Evolutionary conservation across 495 filamentous ascomycete genomes (phyloP), one percentile per base, ranked within the genome.

Genomic region (Annulohypoxylon maeteangense): DNA sequence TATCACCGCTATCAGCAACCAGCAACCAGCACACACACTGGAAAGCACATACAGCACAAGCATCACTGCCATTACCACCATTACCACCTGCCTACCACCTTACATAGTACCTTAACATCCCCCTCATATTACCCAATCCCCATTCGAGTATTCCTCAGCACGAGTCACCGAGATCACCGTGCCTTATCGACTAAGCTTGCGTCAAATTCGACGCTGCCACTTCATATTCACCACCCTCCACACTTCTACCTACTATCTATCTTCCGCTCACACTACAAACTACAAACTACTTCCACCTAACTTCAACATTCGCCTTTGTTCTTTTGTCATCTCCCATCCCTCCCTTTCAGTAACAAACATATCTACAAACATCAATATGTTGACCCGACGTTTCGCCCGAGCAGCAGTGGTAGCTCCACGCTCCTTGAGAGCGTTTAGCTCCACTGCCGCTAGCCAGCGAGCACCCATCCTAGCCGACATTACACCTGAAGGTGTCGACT

Each of bases 401-500:
- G 75, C 74, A 67, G 69, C 83, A 68, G 78, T 82, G 68, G 77
- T 81, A 75, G 79, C 83, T 62, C 78, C 89, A 65, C 78, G 81
- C 65, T 72, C 78, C 11, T 71, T 86, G 44, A 87, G 92, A 50
- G 80, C 88, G 31, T 89, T 95, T 77, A 84, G 84, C 67, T 87
- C 87, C 45, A 87, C 90, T 42, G 75, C 84, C 38, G 62, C 82
- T 62, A 56, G 60, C 7, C 78, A 85, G 68, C 86, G 87, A 58
- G 80, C 90, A 48, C 95, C 96, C n/a, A 89, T 90, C 27, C 85
- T 99, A 22, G 90, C 92, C 74, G 93, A 98, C 82, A 88, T 99
- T 78, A 85, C 90, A 55, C 81, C 83, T 7, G 80, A 81, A 42
- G 87, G 88, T 47, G 90, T 89, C 42, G 83, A 88, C 34, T 82